These are phyloP conservation scores for Trametes villosa DNA, from an alignment of 768 basidiomycete species.

Conservation along the genomic window DNA sequence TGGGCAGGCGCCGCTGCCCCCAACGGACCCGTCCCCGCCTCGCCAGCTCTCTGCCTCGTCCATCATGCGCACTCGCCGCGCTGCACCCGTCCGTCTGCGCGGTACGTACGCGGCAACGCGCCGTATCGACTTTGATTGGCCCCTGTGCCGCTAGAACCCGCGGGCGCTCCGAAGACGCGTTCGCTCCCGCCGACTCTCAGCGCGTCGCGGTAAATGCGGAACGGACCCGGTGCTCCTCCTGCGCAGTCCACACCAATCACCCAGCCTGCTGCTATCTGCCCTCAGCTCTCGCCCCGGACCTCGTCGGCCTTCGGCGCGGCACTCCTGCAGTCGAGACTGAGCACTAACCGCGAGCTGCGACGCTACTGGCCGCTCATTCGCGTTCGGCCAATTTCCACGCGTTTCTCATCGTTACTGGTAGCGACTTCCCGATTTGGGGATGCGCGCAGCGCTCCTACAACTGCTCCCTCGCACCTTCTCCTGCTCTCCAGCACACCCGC, in stretches of 20 bases:
- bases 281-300: no score
- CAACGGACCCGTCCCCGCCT: background rate
- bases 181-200: background rate
- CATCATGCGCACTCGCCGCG: background rate
- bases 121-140: constrained; percentile 2
- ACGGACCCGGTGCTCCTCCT: no score
- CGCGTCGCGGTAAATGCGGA: constrained; percentile 7
- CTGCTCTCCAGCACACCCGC: background rate
- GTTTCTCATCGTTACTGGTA: constrained; percentile 16
- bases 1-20: background rate
- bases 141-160: background rate
- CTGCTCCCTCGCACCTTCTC: constrained; percentile 2
- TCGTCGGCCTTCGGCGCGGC: background rate
- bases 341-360: background rate
- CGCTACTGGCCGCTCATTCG: background rate
- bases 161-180: constrained; percentile 11
- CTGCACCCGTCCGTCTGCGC: background rate
- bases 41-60: background rate
- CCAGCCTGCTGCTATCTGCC: no score
- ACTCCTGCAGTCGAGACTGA: no score
- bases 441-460: constrained; percentile 6
- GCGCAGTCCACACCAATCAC: no score
- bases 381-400: constrained; percentile 6
- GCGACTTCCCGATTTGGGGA: constrained; percentile 18
- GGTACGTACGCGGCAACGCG: background rate